phyloP scores from a whole-genome alignment of 768 basidiomycete species.

The Aureoboletus auriporus region DNA sequence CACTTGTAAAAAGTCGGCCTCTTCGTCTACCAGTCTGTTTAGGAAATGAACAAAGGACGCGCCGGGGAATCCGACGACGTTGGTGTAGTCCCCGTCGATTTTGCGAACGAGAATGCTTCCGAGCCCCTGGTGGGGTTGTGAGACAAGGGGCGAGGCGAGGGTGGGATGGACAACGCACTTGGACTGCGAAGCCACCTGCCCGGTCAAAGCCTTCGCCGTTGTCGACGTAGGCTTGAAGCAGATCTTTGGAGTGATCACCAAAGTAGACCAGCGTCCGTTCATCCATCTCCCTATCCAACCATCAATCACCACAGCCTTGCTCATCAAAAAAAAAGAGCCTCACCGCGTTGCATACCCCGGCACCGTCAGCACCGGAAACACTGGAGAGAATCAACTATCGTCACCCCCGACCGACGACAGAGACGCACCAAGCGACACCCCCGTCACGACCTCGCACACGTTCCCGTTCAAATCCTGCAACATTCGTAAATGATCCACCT shows the following conservation, averaged over 20 bases:
- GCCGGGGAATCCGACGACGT: constrained; percentile 90
- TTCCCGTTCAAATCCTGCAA: constrained; percentile 82
- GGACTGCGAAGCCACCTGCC: constrained; percentile 93
- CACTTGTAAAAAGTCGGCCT: constrained; percentile 59
- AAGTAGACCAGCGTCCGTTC: constrained; percentile 81
- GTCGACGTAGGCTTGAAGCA: constrained; percentile 78
- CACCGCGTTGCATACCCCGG: constrained; percentile 76
- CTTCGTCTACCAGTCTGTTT: constrained; percentile 68
- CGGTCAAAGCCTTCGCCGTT: constrained; percentile 82
- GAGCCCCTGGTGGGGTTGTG: constrained; percentile 48
- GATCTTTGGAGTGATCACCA: constrained; percentile 51
- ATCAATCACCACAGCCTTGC: too few relatives aligned
- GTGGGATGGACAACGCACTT: constrained; percentile 44
- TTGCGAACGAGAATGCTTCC: constrained; percentile 80
- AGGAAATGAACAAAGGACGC: constrained; percentile 78
- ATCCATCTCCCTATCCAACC: constrained; percentile 60
- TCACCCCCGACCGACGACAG: too few relatives aligned
- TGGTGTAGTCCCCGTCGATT: constrained; percentile 86
- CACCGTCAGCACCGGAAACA: constrained; percentile 68
- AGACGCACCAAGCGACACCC: constrained; percentile 72
- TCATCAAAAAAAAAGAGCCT: constrained; percentile 4
- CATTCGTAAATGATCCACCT: constrained; percentile 84
- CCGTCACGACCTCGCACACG: constrained; percentile 90
- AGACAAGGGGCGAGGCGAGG: not conserved
- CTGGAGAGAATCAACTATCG: constrained; percentile 30